phyloP scores from a whole-genome alignment of 1,284 basidiomycete species.

The Naganishia albida region DNA sequence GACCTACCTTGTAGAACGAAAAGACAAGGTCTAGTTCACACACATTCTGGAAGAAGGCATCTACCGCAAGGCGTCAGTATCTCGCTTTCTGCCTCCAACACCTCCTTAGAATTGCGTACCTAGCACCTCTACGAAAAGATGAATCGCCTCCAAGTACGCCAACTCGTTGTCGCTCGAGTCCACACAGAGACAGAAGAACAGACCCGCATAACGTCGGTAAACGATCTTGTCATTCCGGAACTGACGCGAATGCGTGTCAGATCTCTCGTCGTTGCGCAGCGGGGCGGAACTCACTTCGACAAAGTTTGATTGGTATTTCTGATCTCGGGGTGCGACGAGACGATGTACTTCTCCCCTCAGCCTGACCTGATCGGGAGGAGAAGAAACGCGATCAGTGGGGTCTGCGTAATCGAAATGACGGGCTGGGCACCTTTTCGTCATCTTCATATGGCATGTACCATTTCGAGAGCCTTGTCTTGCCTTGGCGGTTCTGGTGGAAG shows the following conservation, averaged over 20 bases:
- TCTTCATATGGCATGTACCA: conserved; percentile 97
- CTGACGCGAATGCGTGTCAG: conserved; percentile 55
- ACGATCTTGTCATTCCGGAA: conserved; percentile 95
- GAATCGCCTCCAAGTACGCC: conserved; percentile 94
- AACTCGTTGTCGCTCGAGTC: conserved; percentile 98
- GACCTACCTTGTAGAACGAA: conserved; percentile 90
- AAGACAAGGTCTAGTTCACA: conserved; percentile 96
- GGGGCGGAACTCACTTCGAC: conserved; percentile 73
- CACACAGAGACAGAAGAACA: conserved; percentile 97
- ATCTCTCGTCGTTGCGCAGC: conserved; percentile 5
- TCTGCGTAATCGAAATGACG: background rate
- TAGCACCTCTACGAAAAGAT: conserved; percentile 97
- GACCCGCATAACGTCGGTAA: conserved; percentile 91
- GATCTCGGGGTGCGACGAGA: conserved; percentile 92
- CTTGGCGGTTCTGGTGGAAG: conserved; percentile 79
- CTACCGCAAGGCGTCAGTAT: conserved; percentile 54
- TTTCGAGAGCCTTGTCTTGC: conserved; percentile 93
- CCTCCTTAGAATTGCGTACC: conserved; percentile 62
- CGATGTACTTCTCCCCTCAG: conserved; percentile 93
- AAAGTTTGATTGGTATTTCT: conserved; percentile 99
- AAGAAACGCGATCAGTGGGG: background rate
- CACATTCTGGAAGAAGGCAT: conserved; percentile 97
- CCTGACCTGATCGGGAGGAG: conserved; percentile 64
- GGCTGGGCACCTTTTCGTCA: conserved; percentile 77
- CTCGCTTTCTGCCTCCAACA: background rate